A percentile compares a stretch with the other conserved stretches of the same genome.
Evolutionary conservation across 148 eudicot species (phyloP).

Genomic region (Silene uniflora): DNA sequence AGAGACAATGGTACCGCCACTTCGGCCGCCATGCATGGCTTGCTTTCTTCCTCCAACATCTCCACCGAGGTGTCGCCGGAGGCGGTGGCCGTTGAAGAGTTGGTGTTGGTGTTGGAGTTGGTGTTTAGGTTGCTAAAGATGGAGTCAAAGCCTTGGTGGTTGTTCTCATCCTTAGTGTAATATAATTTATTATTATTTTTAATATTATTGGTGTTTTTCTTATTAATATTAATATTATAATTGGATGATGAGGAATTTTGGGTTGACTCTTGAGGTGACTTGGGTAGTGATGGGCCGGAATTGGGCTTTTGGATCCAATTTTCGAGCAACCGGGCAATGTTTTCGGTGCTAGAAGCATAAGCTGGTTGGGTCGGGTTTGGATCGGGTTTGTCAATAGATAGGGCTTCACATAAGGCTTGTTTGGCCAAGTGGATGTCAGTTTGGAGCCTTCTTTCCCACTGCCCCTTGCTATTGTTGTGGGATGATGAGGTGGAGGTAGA

Average conservation of each 20-base stretch:
- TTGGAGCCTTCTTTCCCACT: slow-evolving; percentile 93
- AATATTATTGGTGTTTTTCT: neutral
- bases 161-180: neutral
- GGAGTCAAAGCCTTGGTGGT: slow-evolving; percentile 29
- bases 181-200: slow-evolving; percentile 4
- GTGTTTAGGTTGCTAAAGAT: slow-evolving; percentile 30
- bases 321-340: slow-evolving; percentile 59
- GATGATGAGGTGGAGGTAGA: slow-evolving; percentile 27
- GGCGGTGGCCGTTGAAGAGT: slow-evolving; percentile 21
- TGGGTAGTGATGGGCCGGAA: slow-evolving; percentile 15
- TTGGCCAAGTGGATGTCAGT: slow-evolving; percentile 79
- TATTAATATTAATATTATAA: neutral
- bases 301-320: slow-evolving; percentile 52
- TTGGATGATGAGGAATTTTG: slow-evolving; percentile 17
- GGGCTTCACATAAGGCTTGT: slow-evolving; percentile 73
- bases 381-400: slow-evolving; percentile 60
- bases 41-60: slow-evolving; percentile 30
- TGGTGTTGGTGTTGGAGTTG: slow-evolving; percentile 24
- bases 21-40: slow-evolving; percentile 15
- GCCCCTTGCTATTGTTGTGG: slow-evolving; percentile 47
- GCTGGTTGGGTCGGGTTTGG: slow-evolving; percentile 4
- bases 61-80: slow-evolving; percentile 22
- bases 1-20: slow-evolving; percentile 36
- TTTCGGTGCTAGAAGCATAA: slow-evolving; percentile 78
- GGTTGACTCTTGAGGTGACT: slow-evolving; percentile 23